phyloP scores from a whole-genome alignment of 2,329 filamentous ascomycete genomes.

The Apiospora phragmitis region DNA sequence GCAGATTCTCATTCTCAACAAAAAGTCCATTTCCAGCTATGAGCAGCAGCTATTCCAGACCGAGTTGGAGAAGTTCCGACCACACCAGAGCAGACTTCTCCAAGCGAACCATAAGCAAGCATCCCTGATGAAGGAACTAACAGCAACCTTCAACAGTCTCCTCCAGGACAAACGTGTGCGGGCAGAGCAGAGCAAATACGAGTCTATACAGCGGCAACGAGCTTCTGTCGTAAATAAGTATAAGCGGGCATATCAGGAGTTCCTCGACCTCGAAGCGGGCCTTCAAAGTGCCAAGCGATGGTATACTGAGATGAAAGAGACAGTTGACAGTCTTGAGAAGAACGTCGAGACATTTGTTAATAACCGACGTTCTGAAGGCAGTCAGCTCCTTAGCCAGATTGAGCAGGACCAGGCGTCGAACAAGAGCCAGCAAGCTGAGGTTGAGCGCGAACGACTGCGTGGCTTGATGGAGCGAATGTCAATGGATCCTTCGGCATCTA shows the following conservation, averaged over 20 bases:
- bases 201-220: constrained; percentile 80
- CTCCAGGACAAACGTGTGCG: constrained; percentile 93
- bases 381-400: constrained; percentile 84
- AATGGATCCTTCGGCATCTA: constrained; percentile 63
- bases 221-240: constrained; percentile 82
- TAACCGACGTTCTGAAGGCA: constrained; percentile 88
- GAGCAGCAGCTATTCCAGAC: constrained; percentile 91
- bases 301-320: constrained; percentile 95
- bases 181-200: constrained; percentile 93
- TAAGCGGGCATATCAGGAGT: constrained; percentile 88
- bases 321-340: constrained; percentile 86
- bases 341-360: constrained; percentile 97
- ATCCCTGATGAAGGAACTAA: constrained; percentile 92
- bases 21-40: constrained; percentile 91
- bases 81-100: constrained; percentile 85
- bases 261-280: constrained; percentile 84
- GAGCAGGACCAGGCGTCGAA: constrained; percentile 72
- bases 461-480: constrained; percentile 96
- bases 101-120: constrained; percentile 96
- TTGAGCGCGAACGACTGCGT: constrained; percentile 81
- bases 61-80: constrained; percentile 95
- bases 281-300: constrained; percentile 87
- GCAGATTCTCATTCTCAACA: constrained; percentile 95
- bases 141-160: constrained; percentile 79
- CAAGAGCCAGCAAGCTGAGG: constrained; percentile 66